These are phyloP conservation scores for Exophiala viscosa DNA, from an alignment of 2,329 filamentous ascomycete genomes.

Conservation along the genomic window DNA sequence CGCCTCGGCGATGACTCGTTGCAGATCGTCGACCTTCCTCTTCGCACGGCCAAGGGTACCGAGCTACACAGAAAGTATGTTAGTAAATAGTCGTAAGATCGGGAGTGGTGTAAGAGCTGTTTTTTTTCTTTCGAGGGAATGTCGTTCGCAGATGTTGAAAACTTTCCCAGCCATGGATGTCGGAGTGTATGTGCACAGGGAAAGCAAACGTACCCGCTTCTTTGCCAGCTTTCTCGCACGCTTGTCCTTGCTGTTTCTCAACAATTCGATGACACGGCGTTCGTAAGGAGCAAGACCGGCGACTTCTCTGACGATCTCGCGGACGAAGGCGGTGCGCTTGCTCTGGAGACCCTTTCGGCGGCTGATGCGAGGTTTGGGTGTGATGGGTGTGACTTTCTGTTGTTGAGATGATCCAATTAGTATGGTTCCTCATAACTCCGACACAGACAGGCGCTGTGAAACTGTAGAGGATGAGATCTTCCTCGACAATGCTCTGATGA, in stretches of 20 bases:
- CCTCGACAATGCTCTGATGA: too few species aligned
- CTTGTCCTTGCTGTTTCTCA: slow-evolving; percentile 92
- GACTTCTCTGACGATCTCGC: slow-evolving; percentile 98
- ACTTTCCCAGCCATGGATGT: neutral
- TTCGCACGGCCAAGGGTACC: slow-evolving; percentile 98
- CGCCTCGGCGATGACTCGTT: slow-evolving; percentile 94
- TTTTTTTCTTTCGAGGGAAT: too few species aligned
- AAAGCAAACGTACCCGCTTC: slow-evolving; percentile 40
- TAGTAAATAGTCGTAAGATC: slow-evolving; percentile 22
- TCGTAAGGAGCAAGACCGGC: slow-evolving; percentile 92
- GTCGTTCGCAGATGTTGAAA: too few species aligned
- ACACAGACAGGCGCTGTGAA: too few species aligned
- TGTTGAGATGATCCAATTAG: slow-evolving; percentile 22
- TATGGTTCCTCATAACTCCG: neutral
- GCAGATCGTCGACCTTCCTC: slow-evolving; percentile 99
- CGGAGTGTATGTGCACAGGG: neutral
- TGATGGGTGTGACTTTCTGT: slow-evolving; percentile 79
- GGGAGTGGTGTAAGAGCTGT: neutral
- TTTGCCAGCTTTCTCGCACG: slow-evolving; percentile 30
- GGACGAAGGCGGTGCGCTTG: slow-evolving; percentile 95
- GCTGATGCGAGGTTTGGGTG: slow-evolving; percentile 73
- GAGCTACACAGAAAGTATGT: slow-evolving; percentile 56
- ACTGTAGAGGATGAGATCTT: too few species aligned
- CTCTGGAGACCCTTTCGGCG: slow-evolving; percentile 92
- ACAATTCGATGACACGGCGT: slow-evolving; percentile 97